Conservation (phyloP, 352 stramenopile species). For the Phytophthora hibernalis region DNA sequence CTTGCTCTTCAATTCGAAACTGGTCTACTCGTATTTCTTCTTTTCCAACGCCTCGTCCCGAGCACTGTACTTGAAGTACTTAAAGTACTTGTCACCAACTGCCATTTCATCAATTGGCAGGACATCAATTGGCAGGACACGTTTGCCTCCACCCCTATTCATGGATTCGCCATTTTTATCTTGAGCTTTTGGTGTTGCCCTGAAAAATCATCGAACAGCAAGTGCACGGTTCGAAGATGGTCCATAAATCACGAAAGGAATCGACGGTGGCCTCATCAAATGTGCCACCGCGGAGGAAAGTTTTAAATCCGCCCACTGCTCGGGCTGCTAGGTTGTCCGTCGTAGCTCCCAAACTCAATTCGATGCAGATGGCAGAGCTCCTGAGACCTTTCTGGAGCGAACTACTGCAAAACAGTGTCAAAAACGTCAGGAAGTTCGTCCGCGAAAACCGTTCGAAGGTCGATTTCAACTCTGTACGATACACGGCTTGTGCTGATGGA, state of each 20-base stretch:
- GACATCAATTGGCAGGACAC: too few species aligned
- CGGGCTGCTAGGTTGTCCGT: not conserved
- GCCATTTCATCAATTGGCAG: too few species aligned
- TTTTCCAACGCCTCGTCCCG: not conserved
- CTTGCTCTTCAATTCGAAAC: constrained; percentile 9
- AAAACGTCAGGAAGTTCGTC: constrained; percentile 51
- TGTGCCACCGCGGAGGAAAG: constrained; percentile 1
- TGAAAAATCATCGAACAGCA: too few species aligned
- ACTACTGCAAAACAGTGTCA: constrained; percentile 57
- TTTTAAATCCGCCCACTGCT: not conserved
- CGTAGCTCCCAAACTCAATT: constrained; percentile 40
- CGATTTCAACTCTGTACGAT: constrained; percentile 51
- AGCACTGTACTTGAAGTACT: too few species aligned
- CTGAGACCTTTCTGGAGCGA: constrained; percentile 65
- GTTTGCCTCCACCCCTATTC: not conserved
- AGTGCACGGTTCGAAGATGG: too few species aligned
- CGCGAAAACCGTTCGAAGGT: constrained; percentile 42
- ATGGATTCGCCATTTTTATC: constrained; percentile 19
- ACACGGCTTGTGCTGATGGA: constrained; percentile 50
- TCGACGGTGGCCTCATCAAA: not conserved
- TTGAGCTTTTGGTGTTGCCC: not conserved
- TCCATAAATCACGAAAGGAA: constrained; percentile 7
- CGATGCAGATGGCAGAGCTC: constrained; percentile 47
- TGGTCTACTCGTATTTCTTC: not conserved
- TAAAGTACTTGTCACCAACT: too few species aligned